A percentile compares a stretch with the other conserved stretches of the same genome.
Evolutionary conservation across 2,329 filamentous ascomycete species (phyloP).

Genomic region (Plenodomus tracheiphilus): DNA sequence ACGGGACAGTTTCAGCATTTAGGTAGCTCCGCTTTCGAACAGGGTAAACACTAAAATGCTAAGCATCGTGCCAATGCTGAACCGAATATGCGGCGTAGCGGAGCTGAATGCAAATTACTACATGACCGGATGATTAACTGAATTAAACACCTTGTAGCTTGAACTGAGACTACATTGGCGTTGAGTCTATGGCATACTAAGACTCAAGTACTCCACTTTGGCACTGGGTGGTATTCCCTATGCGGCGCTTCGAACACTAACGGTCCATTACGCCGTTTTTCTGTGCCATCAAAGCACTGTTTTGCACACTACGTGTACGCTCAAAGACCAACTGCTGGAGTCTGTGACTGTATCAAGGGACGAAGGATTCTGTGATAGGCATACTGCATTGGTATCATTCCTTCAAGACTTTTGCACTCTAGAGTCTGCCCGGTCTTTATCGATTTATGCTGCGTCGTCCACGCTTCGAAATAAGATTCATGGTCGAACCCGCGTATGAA

Average conservation of each 20-base stretch:
- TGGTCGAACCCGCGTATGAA: slow-evolving; percentile 4
- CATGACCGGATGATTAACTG: neutral
- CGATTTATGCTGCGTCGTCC: slow-evolving; percentile 25
- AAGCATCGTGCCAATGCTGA: neutral
- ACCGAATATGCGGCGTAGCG: neutral
- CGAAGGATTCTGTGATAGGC: neutral
- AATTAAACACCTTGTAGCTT: neutral
- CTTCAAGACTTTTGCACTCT: too few relatives aligned
- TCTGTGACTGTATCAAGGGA: neutral
- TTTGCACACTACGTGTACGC: neutral
- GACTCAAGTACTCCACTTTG: too few relatives aligned
- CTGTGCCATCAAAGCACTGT: neutral
- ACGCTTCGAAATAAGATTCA: slow-evolving; percentile 9
- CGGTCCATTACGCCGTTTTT: too few relatives aligned
- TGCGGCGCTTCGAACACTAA: too few relatives aligned
- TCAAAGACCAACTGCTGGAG: neutral
- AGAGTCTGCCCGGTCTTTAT: too few relatives aligned
- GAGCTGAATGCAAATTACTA: neutral
- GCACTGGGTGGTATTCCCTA: too few relatives aligned
- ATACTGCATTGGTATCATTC: too few relatives aligned
- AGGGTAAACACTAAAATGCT: neutral
- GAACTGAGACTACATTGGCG: neutral
- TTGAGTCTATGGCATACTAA: neutral
- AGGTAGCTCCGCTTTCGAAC: neutral
- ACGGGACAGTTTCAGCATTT: neutral